Conservation (phyloP, 2,329 filamentous ascomycete species). For the Penicillium sp. region DNA sequence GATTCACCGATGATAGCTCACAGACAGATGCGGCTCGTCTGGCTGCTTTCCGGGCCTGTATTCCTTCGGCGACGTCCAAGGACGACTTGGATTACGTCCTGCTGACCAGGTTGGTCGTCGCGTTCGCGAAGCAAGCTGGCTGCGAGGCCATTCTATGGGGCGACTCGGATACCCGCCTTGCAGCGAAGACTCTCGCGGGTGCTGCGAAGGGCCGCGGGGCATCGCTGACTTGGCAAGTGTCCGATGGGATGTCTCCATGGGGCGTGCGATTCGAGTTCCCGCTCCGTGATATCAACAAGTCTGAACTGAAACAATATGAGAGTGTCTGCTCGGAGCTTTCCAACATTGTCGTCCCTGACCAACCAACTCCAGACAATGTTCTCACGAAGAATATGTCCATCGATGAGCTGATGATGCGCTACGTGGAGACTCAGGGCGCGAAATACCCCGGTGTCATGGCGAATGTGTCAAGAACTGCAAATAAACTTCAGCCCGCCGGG, state of each 20-base stretch:
- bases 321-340: constrained; percentile 49
- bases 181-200: constrained; percentile 77
- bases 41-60: constrained; percentile 51
- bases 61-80: constrained; percentile 69
- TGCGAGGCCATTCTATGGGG: constrained; percentile 75
- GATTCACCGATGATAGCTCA: constrained; percentile 25
- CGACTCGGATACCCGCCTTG: constrained; percentile 80
- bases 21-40: constrained; percentile 47
- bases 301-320: constrained; percentile 68
- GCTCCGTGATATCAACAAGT: constrained; percentile 75
- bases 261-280: constrained; percentile 68
- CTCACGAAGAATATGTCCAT: constrained; percentile 65
- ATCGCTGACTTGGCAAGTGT: constrained; percentile 72
- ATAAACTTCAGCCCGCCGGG: constrained; percentile 59
- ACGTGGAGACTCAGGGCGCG: constrained; percentile 79
- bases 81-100: constrained; percentile 69
- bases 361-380: constrained; percentile 32
- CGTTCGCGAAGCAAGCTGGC: constrained; percentile 53
- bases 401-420: constrained; percentile 81
- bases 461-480: constrained; percentile 90
- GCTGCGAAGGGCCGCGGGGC: constrained; percentile 88
- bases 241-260: constrained; percentile 63
- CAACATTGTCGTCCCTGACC: constrained; percentile 44
- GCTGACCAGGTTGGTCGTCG: constrained; percentile 64
- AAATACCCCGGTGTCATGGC: constrained; percentile 87